phyloP scores from a whole-genome alignment of 139 green algal species.

The Micromonas commoda region DNA sequence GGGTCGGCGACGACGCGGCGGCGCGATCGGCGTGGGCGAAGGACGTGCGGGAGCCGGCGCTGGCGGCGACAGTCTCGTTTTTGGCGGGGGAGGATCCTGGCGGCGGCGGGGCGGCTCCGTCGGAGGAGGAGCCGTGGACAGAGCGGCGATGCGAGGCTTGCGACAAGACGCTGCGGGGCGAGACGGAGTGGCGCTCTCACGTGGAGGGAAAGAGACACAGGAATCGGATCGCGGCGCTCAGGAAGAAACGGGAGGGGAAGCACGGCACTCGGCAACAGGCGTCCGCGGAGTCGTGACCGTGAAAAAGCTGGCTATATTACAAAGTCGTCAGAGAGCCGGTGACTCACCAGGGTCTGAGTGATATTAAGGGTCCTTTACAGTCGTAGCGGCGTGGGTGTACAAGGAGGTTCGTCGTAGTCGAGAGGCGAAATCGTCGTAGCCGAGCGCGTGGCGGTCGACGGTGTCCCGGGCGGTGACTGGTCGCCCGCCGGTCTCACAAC shows the following conservation, averaged over 20 bases:
- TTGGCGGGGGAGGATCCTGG: not conserved
- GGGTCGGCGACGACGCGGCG: not conserved
- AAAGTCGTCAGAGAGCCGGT: no score
- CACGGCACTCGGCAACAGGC: not conserved
- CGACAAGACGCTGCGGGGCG: not conserved
- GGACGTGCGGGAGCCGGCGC: not conserved
- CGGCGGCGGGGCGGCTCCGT: not conserved
- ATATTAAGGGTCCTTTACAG: no score
- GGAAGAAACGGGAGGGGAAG: conserved; percentile 3
- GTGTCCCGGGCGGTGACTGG: no score
- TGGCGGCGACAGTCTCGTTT: not conserved
- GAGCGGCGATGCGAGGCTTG: conserved; percentile 2
- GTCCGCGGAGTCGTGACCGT: not conserved
- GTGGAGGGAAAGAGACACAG: not conserved
- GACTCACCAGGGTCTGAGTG: no score
- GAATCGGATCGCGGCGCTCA: not conserved
- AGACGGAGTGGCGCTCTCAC: not conserved
- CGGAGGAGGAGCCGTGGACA: not conserved
- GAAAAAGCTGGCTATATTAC: no score
- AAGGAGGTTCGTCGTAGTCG: no score
- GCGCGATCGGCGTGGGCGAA: not conserved
- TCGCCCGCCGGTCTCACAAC: no score
- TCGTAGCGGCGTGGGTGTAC: no score
- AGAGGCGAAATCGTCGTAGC: no score
- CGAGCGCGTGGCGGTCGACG: no score